Base-by-base conservation (phyloP, 768 basidiomycete genomes). In the Macrocybe gigantea region DNA sequence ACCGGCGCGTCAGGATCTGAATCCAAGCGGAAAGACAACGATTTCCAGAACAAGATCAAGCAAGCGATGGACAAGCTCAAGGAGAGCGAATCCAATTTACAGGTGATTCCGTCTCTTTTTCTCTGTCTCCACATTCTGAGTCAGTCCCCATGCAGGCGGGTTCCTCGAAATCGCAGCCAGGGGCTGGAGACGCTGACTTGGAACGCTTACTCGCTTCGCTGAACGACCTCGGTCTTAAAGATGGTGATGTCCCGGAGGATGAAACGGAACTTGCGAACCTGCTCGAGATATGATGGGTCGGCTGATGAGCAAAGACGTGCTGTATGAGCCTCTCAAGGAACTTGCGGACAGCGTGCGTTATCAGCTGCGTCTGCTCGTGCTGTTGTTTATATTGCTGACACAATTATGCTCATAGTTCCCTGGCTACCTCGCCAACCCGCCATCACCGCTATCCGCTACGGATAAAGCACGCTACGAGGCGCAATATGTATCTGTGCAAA, bases 301-400 rank as follows among this genome's bases (percentile, higher is more conserved):
- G 62, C 71, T 92, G 22, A 83, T 91, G 82, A 79, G 76, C 67
- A 87, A 89, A 58, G 87, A 90, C 0, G 71, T 92, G 2, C 66
- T 94, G n/a, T 85, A 93, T 54, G 89, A 92, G 39, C 92, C 93
- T 0, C 60, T 94, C 49, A 88, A 87, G 55, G 92, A 95, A 59
- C 65, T 95, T 14, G 66, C 73, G 11, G 79, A 83, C 11, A 84
- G 85, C 61, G 88, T 85, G 51, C 32, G 73, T 54, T 14, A 33
- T 30, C 31, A 42, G 38, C 34, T 33, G 14, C 34, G 7, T 47
- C 49, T 30, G 36, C 33, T 5, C 45, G 38, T 42, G 10, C 41
- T 22, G 22, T 22, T 22, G 22, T 22, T 38, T 12, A 10, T 29
- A 29, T 12, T 14, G 5, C 35, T 49, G 36, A 39, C 11, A 6